Conservation (phyloP, 192 early-diverging fungal genomes). For the Backusella westeae region DNA sequence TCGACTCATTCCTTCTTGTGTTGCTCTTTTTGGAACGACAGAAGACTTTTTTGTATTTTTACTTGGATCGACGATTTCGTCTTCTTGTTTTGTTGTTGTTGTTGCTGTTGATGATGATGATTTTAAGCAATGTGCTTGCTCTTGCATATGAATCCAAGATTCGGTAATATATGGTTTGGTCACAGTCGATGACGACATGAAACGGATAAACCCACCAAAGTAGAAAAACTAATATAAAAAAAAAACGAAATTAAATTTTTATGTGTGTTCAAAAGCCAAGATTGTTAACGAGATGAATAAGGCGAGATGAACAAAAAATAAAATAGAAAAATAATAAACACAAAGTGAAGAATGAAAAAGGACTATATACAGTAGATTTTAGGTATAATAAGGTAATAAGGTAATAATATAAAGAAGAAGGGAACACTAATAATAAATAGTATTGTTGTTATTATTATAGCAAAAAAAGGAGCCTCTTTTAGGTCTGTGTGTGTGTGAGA, state of each 20-base stretch:
- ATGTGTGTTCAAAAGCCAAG: slow-evolving; percentile 2
- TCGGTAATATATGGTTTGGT: slow-evolving; percentile 12
- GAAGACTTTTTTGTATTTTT: not conserved
- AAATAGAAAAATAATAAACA: not conserved
- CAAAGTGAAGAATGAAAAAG: not conserved
- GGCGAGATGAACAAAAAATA: not conserved
- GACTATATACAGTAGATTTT: not conserved
- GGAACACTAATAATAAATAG: not conserved
- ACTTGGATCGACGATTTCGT: not conserved
- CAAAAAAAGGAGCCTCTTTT: not conserved
- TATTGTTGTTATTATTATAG: not conserved
- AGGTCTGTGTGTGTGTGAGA: not conserved
- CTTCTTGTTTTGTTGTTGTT: not conserved
- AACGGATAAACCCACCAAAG: slow-evolving; percentile 2
- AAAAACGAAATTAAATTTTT: not conserved
- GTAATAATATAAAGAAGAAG: not conserved
- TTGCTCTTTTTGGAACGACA: not conserved
- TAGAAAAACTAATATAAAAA: not conserved
- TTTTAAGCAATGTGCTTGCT: not conserved
- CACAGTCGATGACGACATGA: slow-evolving; percentile 22
- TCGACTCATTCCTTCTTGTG: slow-evolving; percentile 11
- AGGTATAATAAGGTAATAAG: not conserved
- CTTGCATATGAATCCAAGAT: slow-evolving; percentile 18
- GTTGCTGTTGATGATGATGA: not conserved
- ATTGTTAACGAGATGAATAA: slow-evolving; percentile 3